phyloP scores from a whole-genome alignment of 2,329 filamentous ascomycete genomes.

The Davidsoniella virescens region DNA sequence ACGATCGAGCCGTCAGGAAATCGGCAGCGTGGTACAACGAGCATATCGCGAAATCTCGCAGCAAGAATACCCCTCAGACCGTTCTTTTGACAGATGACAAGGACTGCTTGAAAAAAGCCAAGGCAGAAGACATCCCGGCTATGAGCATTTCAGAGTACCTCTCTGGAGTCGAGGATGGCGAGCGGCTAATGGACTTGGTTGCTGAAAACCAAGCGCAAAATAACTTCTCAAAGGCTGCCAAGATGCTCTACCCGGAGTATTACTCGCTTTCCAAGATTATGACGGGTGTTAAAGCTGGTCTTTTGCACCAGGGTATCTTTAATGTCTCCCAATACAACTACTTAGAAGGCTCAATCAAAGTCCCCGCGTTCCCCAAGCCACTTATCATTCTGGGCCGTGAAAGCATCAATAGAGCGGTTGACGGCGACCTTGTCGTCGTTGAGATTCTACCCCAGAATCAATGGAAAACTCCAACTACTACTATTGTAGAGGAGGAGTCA shows the following conservation, averaged over 20 bases:
- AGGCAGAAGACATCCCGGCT: constrained; percentile 54
- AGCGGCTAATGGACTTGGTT: constrained; percentile 84
- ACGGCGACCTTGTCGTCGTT: constrained; percentile 83
- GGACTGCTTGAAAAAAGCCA: constrained; percentile 71
- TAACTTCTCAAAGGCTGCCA: constrained; percentile 40
- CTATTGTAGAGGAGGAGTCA: constrained; percentile 86
- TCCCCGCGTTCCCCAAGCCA: constrained; percentile 76
- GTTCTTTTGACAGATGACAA: constrained; percentile 92
- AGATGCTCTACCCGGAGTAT: constrained; percentile 79
- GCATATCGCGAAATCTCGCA: constrained; percentile 54
- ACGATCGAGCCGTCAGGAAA: constrained; percentile 76
- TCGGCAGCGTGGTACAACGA: constrained; percentile 82
- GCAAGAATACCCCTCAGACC: constrained; percentile 50
- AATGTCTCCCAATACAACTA: constrained; percentile 98
- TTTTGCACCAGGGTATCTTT: constrained; percentile 86
- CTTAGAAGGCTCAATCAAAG: constrained; percentile 79
- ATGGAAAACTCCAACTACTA: constrained; percentile 91
- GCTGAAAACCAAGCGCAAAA: constrained; percentile 58
- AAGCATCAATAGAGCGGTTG: constrained; percentile 87
- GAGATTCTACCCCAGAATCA: constrained; percentile 87
- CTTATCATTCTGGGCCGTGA: constrained; percentile 80
- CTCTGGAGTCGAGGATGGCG: constrained; percentile 64
- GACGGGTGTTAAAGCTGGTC: constrained; percentile 77
- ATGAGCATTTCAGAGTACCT: constrained; percentile 63
- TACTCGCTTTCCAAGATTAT: constrained; percentile 80